These are phyloP conservation scores for Fusarium protoensiforme DNA, from an alignment of 2,329 filamentous ascomycete species.

Conservation along the genomic window DNA sequence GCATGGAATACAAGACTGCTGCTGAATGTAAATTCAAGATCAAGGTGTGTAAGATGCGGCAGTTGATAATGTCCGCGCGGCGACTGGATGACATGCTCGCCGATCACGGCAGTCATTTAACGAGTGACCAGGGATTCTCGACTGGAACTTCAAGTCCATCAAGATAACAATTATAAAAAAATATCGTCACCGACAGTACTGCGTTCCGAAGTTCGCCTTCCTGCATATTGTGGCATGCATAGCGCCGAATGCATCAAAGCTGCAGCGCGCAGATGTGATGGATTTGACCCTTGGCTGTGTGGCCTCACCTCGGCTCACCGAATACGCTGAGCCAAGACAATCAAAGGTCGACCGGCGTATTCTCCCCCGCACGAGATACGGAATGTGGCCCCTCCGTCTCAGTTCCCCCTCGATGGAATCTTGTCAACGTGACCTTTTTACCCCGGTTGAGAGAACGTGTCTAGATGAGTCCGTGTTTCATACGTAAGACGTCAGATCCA, in stretches of 20 bases:
- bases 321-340: neutral
- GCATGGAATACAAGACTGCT: neutral
- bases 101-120: neutral
- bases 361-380: neutral
- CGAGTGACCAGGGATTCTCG: neutral
- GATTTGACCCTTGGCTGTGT: neutral
- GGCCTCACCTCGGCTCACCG: conserved; percentile 34
- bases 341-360: neutral
- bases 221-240: neutral
- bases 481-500: neutral
- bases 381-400: neutral
- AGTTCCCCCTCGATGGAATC: neutral
- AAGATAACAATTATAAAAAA: neutral
- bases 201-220: conserved; percentile 16
- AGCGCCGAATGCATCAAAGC: neutral
- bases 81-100: neutral
- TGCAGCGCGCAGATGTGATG: neutral
- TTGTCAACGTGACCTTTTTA: conserved; percentile 4
- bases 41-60: neutral
- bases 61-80: neutral
- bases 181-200: conserved; percentile 13
- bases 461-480: conserved; percentile 11
- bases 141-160: neutral
- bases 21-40: neutral
- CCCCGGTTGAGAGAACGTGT: conserved; percentile 5